Conservation (phyloP, 164 flowering plant species). For the Litsea cubeba region DNA sequence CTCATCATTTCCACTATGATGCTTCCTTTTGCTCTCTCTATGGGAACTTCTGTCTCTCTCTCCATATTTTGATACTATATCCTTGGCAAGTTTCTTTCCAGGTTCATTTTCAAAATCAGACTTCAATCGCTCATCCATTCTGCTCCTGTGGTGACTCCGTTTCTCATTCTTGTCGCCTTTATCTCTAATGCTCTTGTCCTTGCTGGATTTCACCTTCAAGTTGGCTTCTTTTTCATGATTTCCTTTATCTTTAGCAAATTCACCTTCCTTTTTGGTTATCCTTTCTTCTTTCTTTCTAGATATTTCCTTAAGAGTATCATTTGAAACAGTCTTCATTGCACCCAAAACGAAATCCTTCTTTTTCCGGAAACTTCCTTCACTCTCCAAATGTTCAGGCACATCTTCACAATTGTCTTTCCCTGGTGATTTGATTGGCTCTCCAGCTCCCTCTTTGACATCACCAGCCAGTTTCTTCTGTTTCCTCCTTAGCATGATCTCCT, state of each 20-base stretch:
- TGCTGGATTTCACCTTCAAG: slow-evolving; percentile 21
- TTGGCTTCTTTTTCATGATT: slow-evolving; percentile 21
- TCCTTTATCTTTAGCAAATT: slow-evolving; percentile 24
- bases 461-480: slow-evolving; percentile 39
- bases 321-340: slow-evolving; percentile 15
- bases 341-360: slow-evolving; percentile 18
- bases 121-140: slow-evolving; percentile 22
- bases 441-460: slow-evolving; percentile 23
- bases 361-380: slow-evolving; percentile 19
- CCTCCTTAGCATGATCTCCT: slow-evolving; percentile 74
- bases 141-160: slow-evolving; percentile 23
- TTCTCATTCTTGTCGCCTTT: slow-evolving; percentile 26
- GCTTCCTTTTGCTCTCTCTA: slow-evolving; percentile 51
- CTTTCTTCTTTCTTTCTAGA: slow-evolving; percentile 34
- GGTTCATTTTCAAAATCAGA: slow-evolving; percentile 23
- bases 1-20: slow-evolving; percentile 33
- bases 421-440: slow-evolving; percentile 12
- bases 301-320: slow-evolving; percentile 26
- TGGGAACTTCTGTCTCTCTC: slow-evolving; percentile 39
- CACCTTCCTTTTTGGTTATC: slow-evolving; percentile 20
- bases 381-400: slow-evolving; percentile 22
- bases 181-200: slow-evolving; percentile 16
- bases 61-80: slow-evolving; percentile 18
- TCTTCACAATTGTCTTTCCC: slow-evolving; percentile 19
- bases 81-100: slow-evolving; percentile 32